Base-by-base conservation (phyloP, 805 yeast genomes). In the Spathaspora hagerdaliae region DNA sequence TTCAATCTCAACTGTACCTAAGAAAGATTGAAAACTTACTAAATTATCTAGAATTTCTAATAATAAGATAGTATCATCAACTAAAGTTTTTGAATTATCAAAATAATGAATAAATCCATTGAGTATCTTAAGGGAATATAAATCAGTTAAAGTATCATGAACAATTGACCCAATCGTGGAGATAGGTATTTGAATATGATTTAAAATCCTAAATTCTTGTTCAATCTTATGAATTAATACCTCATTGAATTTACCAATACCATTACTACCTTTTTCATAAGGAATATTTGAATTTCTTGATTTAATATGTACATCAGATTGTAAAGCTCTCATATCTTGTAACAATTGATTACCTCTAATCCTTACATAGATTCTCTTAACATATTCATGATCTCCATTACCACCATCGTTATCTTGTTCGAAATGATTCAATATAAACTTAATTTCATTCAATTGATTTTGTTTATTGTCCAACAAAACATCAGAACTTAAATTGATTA, bases 261-360 rank as follows among this genome's bases (percentile, higher is more conserved):
- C 85, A 60, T 75, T 81, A 42, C 77, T 74, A 4, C 82, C 87
- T 58, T 73, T 79, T 57, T 78, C 82, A 61, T 78, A 86, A 1
- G 79, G 85, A 9, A 67, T 71, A 38, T 56, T 58, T 10, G 56
- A 46, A 3, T 48, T 51, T 5, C 64, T 37, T 48, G 67, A 74
- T 27, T 63, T 60, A 35, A 73, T 72, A 51, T 67, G 67, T 14
- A 79, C 76, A 43, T 70, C 69, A 0, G 77, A 71, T 39, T 75
- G 81, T 35, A 75, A 49, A 10, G 71, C 69, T 6, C 69, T 73
- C 60, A 83, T 60, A 37, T 71, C 66, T 27, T 69, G 74, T 2
- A 60, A 49, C 27, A 82, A 65, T 31, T 68, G 64, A 10, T 33
- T 41, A 38, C 60, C 46, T 33, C 70, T 53, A 12, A 60, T 49